Evolutionary conservation across 805 yeast species (phyloP).

Genomic region (Ogataea zsoltii): DNA sequence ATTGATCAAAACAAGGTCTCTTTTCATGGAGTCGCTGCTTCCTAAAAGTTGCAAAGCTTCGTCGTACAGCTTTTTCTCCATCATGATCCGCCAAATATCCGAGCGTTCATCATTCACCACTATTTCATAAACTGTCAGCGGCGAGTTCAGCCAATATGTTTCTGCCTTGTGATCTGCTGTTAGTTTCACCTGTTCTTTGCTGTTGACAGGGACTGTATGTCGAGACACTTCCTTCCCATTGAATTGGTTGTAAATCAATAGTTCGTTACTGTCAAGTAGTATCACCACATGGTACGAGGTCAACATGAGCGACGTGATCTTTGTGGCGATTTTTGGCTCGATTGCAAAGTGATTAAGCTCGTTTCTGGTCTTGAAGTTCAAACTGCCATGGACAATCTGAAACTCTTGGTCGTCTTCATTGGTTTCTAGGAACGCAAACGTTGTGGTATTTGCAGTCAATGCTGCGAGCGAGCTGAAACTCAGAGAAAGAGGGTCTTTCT

Average conservation of each 20-base stretch:
- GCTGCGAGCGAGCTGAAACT: slow-evolving; percentile 18
- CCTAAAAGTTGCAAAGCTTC: slow-evolving; percentile 55
- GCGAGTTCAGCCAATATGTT: slow-evolving; percentile 80
- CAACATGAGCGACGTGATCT: slow-evolving; percentile 41
- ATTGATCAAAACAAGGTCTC: slow-evolving; percentile 49
- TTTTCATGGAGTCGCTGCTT: slow-evolving; percentile 39
- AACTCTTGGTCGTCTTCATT: slow-evolving; percentile 19
- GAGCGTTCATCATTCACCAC: slow-evolving; percentile 65
- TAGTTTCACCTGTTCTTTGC: slow-evolving; percentile 45
- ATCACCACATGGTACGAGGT: slow-evolving; percentile 57
- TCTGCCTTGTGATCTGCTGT: slow-evolving; percentile 47
- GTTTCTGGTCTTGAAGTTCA: slow-evolving; percentile 22
- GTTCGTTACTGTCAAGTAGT: slow-evolving; percentile 41
- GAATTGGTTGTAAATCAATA: slow-evolving; percentile 50
- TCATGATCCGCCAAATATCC: slow-evolving; percentile 70
- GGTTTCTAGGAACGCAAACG: slow-evolving; percentile 26
- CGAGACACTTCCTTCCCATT: slow-evolving; percentile 48
- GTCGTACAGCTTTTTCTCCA: slow-evolving; percentile 56
- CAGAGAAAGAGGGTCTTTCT: slow-evolving; percentile 24
- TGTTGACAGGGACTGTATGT: slow-evolving; percentile 28
- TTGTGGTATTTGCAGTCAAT: slow-evolving; percentile 10
- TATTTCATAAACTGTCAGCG: slow-evolving; percentile 65
- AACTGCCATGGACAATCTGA: slow-evolving; percentile 22
- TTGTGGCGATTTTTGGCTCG: slow-evolving; percentile 8
- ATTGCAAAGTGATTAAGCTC: slow-evolving; percentile 20